Conservation (phyloP, 352 stramenopile species). For the Bremia lactucae region DNA sequence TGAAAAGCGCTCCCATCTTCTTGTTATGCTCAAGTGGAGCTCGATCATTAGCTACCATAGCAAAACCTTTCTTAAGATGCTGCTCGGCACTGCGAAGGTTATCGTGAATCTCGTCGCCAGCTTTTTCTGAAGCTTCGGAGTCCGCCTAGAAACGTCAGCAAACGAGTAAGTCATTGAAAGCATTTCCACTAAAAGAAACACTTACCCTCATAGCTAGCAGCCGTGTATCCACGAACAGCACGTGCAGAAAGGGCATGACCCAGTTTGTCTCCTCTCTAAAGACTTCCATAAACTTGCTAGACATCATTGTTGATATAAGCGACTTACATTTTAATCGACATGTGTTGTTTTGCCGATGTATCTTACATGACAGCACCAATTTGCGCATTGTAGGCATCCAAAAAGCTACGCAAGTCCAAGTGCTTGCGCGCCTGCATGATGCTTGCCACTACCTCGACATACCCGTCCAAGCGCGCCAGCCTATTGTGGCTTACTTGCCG, state of each 20-base stretch:
- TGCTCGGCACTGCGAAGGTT: constrained; percentile 72
- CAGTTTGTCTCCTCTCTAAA: constrained; percentile 79
- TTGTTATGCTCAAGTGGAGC: constrained; percentile 72
- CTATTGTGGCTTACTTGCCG: constrained; percentile 40
- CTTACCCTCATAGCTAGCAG: constrained; percentile 50
- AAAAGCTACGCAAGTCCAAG: constrained; percentile 28
- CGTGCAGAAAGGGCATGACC: constrained; percentile 76
- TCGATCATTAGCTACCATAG: constrained; percentile 78
- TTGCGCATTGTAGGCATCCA: constrained; percentile 51
- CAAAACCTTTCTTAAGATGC: constrained; percentile 81
- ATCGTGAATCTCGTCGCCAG: constrained; percentile 69
- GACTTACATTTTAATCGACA: too few relatives aligned
- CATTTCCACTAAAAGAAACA: too few relatives aligned
- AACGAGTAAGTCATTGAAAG: constrained; percentile 6
- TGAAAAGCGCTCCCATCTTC: constrained; percentile 80
- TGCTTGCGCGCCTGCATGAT: constrained; percentile 58
- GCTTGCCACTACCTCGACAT: constrained; percentile 50
- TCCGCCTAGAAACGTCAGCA: constrained; percentile 33
- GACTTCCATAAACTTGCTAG: constrained; percentile 81
- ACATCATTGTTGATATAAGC: background rate
- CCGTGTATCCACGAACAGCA: constrained; percentile 68
- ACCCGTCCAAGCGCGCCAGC: constrained; percentile 39
- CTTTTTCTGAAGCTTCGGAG: constrained; percentile 41
- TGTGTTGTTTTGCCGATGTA: background rate
- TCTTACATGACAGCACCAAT: constrained; percentile 66